Conservation (phyloP, 441 rosid species). For the Flueggea neowawraea region DNA sequence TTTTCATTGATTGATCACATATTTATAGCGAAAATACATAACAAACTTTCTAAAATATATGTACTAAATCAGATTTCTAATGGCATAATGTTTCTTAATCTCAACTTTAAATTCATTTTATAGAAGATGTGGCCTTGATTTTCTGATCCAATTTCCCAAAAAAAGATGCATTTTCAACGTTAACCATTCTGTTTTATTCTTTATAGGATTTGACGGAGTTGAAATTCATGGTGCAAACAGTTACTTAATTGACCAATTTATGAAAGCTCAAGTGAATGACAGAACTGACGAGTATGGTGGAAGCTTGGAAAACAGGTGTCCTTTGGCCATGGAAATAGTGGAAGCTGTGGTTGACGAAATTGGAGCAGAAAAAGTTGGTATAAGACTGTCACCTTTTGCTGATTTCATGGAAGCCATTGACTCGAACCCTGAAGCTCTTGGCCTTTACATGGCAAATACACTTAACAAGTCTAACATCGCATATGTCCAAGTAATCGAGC, state of each 20-base stretch:
- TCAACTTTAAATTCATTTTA: no score
- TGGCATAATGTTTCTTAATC: background rate
- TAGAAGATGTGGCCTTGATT: background rate
- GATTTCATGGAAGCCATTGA: conserved; percentile 26
- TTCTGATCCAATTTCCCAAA: background rate
- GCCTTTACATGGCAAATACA: conserved; percentile 23
- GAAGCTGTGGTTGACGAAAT: conserved; percentile 31
- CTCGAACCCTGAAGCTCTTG: conserved; percentile 32
- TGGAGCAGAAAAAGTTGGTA: conserved; percentile 24
- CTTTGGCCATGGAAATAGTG: conserved; percentile 28
- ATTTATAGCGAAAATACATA: no score
- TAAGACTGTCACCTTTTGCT: conserved; percentile 40
- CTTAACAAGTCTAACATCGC: conserved; percentile 19
- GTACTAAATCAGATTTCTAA: conserved; percentile 17
- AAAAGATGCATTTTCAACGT: background rate
- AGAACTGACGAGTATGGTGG: conserved; percentile 33
- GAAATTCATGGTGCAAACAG: conserved; percentile 49
- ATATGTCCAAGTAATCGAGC: conserved; percentile 29
- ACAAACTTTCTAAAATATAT: no score
- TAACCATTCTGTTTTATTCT: no score
- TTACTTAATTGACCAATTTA: conserved; percentile 38
- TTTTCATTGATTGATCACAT: no score
- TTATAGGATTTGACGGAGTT: conserved; percentile 43
- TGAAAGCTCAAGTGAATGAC: conserved; percentile 34
- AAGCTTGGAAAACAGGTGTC: conserved; percentile 34